Evolutionary conservation across 2,329 filamentous ascomycete genomes (phyloP), one percentile per base, ranked within the genome.

Genomic region (Sporothrix brunneoviolacea): DNA sequence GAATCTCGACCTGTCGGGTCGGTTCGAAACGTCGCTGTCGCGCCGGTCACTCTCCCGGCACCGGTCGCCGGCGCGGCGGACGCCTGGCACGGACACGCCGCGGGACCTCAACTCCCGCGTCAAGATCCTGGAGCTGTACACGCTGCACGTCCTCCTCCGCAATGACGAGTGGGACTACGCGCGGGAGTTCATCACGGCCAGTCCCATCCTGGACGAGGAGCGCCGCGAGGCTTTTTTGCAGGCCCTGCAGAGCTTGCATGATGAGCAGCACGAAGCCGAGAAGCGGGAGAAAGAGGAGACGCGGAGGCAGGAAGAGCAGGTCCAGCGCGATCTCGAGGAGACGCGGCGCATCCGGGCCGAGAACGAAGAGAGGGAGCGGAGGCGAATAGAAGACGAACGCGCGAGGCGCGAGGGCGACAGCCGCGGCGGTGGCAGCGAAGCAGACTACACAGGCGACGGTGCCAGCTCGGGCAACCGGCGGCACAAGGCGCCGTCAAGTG

Each of bases 101-200:
- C 82, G 88, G 55, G 89, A 95, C 63, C 79, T 95, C 32, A 84
- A 87, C 58, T 83, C 88, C 4, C 80, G 90, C 40, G 83, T 96
- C 56, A 95, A 94, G 70, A 87, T 98, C 37, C 80, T 98, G 45
- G 93, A 98, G 69, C 76, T 98, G 8, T 98, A 96, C 66, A 94
- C 90, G 1, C 77, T 98, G 4, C 93, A 98, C 63, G 88, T 97
- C 8, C 80, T 98, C n/a, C 83, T 91, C 5, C 80, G 89, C 48
- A 97, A 96, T 60, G 83, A 88, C 50, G 90, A 97, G 69, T 98
- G 93, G 93, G 88, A 95, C 52, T 96, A 96, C 61, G 89, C 93
- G 4, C 80, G 82, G 53, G 88, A 95, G 59, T 97, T 97, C 65
- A 94, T 97, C 62, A 82, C 77, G 61, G 81, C 89, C 62, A 93